A percentile compares a stretch with the other conserved stretches of the same genome.
phyloP scores from a whole-genome alignment of 257 asterid species.

The Solanum gracilifrons region DNA sequence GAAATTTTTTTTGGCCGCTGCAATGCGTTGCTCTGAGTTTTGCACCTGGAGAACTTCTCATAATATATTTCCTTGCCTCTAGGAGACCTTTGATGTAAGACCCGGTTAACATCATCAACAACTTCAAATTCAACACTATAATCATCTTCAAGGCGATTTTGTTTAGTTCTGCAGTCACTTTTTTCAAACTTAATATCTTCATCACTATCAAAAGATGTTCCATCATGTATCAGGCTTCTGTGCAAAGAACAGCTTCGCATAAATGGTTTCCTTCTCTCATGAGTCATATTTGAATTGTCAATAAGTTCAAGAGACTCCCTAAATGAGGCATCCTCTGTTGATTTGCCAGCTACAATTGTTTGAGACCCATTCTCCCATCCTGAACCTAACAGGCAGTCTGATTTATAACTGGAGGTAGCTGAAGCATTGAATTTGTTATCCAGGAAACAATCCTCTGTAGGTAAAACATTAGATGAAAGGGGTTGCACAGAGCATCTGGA shows the following conservation, averaged over 20 bases:
- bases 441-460: conserved; percentile 10
- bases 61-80: conserved; percentile 14
- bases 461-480: conserved; percentile 26
- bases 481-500: conserved; percentile 1
- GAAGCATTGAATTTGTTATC: conserved; percentile 15
- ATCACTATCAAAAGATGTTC: conserved; percentile 25
- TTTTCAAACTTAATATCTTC: conserved; percentile 20
- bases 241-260: conserved; percentile 34
- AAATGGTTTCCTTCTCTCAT: conserved; percentile 26
- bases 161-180: conserved; percentile 16
- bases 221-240: conserved; percentile 24
- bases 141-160: conserved; percentile 23
- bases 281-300: conserved; percentile 17
- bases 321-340: conserved; percentile 13
- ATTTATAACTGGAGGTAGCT: conserved; percentile 17
- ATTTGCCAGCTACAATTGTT: conserved; percentile 12
- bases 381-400: conserved; percentile 19
- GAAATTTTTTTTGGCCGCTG: conserved; percentile 12
- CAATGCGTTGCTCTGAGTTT: conserved; percentile 17
- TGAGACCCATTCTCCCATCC: conserved; percentile 23
- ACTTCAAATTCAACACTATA: conserved; percentile 10
- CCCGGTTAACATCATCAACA: conserved; percentile 19
- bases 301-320: conserved; percentile 19
- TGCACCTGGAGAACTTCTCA: conserved; percentile 26
- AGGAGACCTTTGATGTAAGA: conserved; percentile 16